phyloP scores from a whole-genome alignment of 768 basidiomycete genomes.

The Tylopilus felleus region DNA sequence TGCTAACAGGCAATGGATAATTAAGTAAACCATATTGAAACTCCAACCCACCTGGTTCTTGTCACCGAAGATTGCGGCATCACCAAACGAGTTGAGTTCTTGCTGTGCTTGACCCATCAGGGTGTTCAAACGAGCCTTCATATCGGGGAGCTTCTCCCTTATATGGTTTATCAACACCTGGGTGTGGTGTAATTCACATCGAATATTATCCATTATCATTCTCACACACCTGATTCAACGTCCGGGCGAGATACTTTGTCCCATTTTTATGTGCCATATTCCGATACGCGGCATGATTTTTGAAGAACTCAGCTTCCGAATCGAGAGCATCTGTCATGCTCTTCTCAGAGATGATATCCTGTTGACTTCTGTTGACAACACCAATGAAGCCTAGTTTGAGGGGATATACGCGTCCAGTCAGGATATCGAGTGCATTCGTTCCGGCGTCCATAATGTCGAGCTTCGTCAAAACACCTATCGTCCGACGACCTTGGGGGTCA shows the following conservation, averaged over 20 bases:
- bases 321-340: conserved; percentile 81
- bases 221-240: conserved; percentile 78
- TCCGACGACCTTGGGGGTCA: conserved; percentile 93
- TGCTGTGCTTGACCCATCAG: conserved; percentile 99
- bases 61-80: conserved; percentile 88
- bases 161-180: conserved; percentile 96
- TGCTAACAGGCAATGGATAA: conserved; percentile 43
- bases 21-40: neutral
- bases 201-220: neutral
- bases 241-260: conserved; percentile 92
- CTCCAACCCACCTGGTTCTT: conserved; percentile 61
- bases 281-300: conserved; percentile 82
- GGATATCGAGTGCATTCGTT: conserved; percentile 93
- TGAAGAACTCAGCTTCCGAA: conserved; percentile 89
- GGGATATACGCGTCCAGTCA: conserved; percentile 96
- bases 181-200: neutral
- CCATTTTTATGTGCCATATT: conserved; percentile 98
- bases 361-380: conserved; percentile 95
- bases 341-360: conserved; percentile 90
- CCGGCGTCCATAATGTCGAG: conserved; percentile 99
- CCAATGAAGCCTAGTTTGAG: conserved; percentile 98
- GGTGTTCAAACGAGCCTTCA: conserved; percentile 98
- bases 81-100: conserved; percentile 95
- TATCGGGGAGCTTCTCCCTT: conserved; percentile 96
- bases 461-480: conserved; percentile 95